Evolutionary conservation across 306 rosid genomes (phyloP), one percentile per base, ranked within the genome.

Genomic region (Dalbergia cochinchinensis): DNA sequence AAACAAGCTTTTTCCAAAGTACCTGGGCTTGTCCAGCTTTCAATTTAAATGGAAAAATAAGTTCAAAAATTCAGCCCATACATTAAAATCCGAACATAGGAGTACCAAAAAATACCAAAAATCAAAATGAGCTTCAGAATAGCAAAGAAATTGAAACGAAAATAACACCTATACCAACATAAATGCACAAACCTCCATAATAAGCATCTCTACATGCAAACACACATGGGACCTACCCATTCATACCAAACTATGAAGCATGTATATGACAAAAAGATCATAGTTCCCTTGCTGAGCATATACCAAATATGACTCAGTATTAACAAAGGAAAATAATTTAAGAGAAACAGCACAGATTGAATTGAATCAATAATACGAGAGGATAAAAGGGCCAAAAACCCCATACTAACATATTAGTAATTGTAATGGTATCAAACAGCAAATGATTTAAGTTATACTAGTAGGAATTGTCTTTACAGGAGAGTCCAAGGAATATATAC

Each of bases 401-500:
- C 22, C 9, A n/a, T 54, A 7, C 10, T 20, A 20, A 20, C 22
- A 20, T 20, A 20, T 20, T 72, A 41, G 18, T n/a, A 16, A 20
- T 55, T 7, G 48, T 11, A 6, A 20, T 0, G 5, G 35, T 59
- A 72, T 57, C 55, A 35, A 22, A 59, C 47, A 26, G 16, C 48
- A 47, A 47, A 34, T 20, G 11, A 33, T 20, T 72, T 0, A 61
- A 54, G 13, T 35, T 13, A 69, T 37, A 18, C 39, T 8, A 20
- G 6, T 0, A 51, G 11, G 26, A 26, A 42, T 35, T 39, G 11
- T 39, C 15, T 15, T 42, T 16, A 13, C 13, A 26, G 47, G 44
- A 20, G 22, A 57, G 4, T 18, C 13, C 63, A 51, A 51, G 16
- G 16, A 33, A 20, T 16, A 7, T 22, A 71, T 69, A 88, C 97